Evolutionary conservation across 345 rosid genomes (phyloP).

Genomic region (Rubroshorea leprosula): DNA sequence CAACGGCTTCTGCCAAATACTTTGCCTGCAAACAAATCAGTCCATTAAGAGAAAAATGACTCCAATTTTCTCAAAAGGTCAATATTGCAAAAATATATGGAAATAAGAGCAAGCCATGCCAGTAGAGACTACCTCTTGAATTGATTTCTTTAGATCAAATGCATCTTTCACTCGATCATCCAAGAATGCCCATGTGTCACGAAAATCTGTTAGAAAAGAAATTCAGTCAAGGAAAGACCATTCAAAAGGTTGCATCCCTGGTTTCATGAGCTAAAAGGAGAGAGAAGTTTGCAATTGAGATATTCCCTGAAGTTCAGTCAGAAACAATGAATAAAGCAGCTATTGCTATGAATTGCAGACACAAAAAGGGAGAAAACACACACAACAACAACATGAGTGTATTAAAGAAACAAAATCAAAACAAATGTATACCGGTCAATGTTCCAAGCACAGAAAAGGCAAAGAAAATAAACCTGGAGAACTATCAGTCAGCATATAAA

Average conservation of each 20-base stretch:
- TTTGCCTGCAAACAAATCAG: slow-evolving; percentile 47
- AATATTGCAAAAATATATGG: neutral
- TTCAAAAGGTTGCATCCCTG: neutral
- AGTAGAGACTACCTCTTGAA: slow-evolving; percentile 68
- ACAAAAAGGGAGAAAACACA: too few species aligned
- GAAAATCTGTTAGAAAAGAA: slow-evolving; percentile 42
- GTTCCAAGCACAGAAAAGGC: neutral
- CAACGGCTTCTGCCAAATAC: slow-evolving; percentile 81
- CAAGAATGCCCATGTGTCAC: slow-evolving; percentile 78
- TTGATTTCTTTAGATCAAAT: slow-evolving; percentile 73
- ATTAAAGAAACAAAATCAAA: neutral
- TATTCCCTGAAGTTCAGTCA: neutral
- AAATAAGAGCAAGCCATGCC: neutral
- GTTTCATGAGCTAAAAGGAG: too few species aligned
- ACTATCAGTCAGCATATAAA: slow-evolving; percentile 91
- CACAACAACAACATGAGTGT: too few species aligned
- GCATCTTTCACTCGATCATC: slow-evolving; percentile 83
- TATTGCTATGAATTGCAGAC: too few species aligned
- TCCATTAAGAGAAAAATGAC: slow-evolving; percentile 6
- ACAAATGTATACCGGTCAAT: neutral
- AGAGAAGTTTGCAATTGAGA: neutral
- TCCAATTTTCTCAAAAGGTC: neutral
- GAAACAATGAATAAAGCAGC: too few species aligned
- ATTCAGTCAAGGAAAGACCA: neutral
- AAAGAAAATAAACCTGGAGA: slow-evolving; percentile 56